Evolutionary conservation across 176 grass and related monocot genomes (phyloP).

Genomic region (Aegilops bicornis): DNA sequence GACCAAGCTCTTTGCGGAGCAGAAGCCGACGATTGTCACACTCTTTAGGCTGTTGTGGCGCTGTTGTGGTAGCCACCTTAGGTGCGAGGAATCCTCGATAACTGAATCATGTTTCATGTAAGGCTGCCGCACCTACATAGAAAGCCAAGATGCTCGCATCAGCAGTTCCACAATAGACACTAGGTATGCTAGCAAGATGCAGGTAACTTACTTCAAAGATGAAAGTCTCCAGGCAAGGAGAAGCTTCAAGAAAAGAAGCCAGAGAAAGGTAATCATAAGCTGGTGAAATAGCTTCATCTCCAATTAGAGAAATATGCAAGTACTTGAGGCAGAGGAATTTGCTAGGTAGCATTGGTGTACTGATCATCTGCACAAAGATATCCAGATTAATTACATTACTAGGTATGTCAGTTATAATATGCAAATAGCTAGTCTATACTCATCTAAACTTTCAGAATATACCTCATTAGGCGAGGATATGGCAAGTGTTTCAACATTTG

Average conservation of each 20-base stretch:
- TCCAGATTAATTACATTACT: background rate
- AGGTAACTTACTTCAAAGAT: background rate
- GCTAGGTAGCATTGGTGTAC: background rate
- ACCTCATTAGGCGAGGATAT: background rate
- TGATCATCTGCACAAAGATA: background rate
- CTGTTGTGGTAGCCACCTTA: background rate
- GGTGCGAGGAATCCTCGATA: background rate
- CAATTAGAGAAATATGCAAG: background rate
- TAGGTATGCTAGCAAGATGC: background rate
- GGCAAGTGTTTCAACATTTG: conserved; percentile 15
- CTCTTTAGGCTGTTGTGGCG: background rate
- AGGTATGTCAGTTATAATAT: background rate
- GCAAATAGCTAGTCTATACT: background rate
- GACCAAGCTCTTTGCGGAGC: background rate
- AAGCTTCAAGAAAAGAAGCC: conserved; percentile 21
- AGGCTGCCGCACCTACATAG: background rate
- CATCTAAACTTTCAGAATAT: background rate
- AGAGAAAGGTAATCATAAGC: conserved; percentile 20
- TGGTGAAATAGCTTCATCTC: background rate
- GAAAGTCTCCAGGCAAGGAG: conserved; percentile 15
- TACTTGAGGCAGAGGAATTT: conserved; percentile 1
- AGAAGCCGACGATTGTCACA: background rate
- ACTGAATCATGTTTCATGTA: background rate
- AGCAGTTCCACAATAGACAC: background rate
- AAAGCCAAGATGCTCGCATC: background rate